A percentile compares a stretch with the other conserved stretches of the same genome.
Evolutionary conservation across 495 filamentous ascomycete species (phyloP).

Genomic region (Cairneyella variabilis): DNA sequence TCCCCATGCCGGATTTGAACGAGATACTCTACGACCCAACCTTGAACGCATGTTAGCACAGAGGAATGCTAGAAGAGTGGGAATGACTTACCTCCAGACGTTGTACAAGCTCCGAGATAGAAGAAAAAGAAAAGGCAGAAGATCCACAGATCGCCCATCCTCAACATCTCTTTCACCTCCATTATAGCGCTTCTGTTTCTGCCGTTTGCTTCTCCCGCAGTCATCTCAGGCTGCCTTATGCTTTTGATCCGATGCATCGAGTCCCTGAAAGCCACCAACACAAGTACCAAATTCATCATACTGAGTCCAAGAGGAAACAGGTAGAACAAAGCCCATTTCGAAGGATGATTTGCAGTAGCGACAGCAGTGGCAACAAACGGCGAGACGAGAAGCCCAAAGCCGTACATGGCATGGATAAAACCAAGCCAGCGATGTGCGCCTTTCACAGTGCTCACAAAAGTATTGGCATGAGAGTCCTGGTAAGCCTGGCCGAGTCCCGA

Average conservation of each 20-base stretch:
- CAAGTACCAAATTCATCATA: slow-evolving; percentile 35
- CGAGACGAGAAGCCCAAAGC: slow-evolving; percentile 44
- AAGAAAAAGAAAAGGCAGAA: slow-evolving; percentile 49
- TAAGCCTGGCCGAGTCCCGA: slow-evolving; percentile 46
- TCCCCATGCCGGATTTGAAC: slow-evolving; percentile 61
- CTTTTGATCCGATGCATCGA: slow-evolving; percentile 30
- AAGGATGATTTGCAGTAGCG: slow-evolving; percentile 8
- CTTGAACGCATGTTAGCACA: slow-evolving; percentile 29
- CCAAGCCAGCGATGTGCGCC: slow-evolving; percentile 53
- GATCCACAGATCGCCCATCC: slow-evolving; percentile 38
- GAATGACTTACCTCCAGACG: slow-evolving; percentile 34
- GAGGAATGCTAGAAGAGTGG: slow-evolving; percentile 8
- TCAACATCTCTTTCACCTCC: slow-evolving; percentile 29
- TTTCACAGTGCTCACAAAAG: slow-evolving; percentile 41
- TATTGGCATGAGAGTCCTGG: slow-evolving; percentile 51
- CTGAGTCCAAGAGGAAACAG: slow-evolving; percentile 38
- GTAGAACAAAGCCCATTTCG: slow-evolving; percentile 43
- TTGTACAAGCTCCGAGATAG: slow-evolving; percentile 39
- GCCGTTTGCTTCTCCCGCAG: not conserved
- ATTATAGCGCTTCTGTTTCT: slow-evolving; percentile 22
- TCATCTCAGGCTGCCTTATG: not conserved
- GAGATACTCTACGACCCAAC: slow-evolving; percentile 67
- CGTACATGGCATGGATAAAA: slow-evolving; percentile 53
- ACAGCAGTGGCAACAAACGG: slow-evolving; percentile 48
- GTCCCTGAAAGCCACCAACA: slow-evolving; percentile 33